Conservation (phyloP, 192 early-diverging fungal species). For the Thoreauomyces humboldtii region DNA sequence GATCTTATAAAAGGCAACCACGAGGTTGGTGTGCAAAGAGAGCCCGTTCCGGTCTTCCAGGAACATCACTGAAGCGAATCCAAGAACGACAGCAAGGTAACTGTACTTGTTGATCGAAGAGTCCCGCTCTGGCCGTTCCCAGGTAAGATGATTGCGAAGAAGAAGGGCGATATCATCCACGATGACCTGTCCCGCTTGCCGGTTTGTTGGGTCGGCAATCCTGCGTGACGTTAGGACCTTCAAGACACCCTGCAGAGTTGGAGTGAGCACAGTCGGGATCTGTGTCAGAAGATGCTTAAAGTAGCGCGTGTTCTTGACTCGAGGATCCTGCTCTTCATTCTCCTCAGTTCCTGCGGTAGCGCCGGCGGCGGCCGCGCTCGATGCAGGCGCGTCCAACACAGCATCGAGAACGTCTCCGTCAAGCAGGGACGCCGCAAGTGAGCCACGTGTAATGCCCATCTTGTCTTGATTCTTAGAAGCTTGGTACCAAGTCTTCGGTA, state of each 20-base stretch:
- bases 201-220: slow-evolving; percentile 44
- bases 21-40: slow-evolving; percentile 60
- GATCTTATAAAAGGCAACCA: slow-evolving; percentile 57
- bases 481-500: slow-evolving; percentile 70
- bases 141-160: slow-evolving; percentile 53
- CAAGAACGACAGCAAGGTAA: slow-evolving; percentile 57
- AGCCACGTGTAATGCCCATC: neutral
- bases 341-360: slow-evolving; percentile 11
- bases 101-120: slow-evolving; percentile 40
- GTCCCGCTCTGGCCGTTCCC: slow-evolving; percentile 10
- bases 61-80: slow-evolving; percentile 53
- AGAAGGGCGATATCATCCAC: slow-evolving; percentile 57
- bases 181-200: slow-evolving; percentile 53
- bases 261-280: slow-evolving; percentile 60
- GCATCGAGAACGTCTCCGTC: slow-evolving; percentile 24
- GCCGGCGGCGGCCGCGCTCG: slow-evolving; percentile 10
- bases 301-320: slow-evolving; percentile 63
- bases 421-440: slow-evolving; percentile 8
- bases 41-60: slow-evolving; percentile 59
- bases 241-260: slow-evolving; percentile 64
- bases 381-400: neutral
- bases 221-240: slow-evolving; percentile 61
- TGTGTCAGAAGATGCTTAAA: slow-evolving; percentile 66
- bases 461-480: slow-evolving; percentile 17
- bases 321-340: slow-evolving; percentile 51